Evolutionary conservation across 768 basidiomycete species (phyloP), one percentile per base, ranked within the genome.

Genomic region (Floccularia luteovirens): DNA sequence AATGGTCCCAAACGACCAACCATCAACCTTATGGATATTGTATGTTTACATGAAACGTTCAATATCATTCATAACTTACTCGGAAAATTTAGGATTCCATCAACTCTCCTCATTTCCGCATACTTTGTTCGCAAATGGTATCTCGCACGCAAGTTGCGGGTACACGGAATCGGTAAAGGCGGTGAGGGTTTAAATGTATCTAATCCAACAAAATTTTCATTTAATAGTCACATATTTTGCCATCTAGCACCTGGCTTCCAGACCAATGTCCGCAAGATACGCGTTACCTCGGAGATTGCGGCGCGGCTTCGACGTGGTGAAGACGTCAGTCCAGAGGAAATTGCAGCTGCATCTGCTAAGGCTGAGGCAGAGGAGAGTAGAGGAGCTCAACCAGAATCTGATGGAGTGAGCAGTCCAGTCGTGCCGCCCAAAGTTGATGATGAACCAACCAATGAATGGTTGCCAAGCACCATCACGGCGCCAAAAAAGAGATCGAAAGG

Each of bases 131-230:
- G 71, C 17, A 71, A 66, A 53, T 74, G 70, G 70, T 75, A 74
- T 43, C 59, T 71, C 4, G 65, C 66, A 12, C 59, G 72, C 31
- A 54, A 55, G 36, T 59, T 76, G 22, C 56, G 58, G 38, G 48
- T 72, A 4, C 59, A 77, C 45, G 74, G 74, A 5, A 75, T 75
- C 28, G 74, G 74, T n/a, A 73, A 71, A 54, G 74, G 74, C 38
- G 74, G 74, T 75, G 39, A 25, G 68, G 46, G 27, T 39, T 23
- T 4, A 16, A 17, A 27, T 19, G 16, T 27, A 24, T 24, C 20
- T 14, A 20, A 4, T 25, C 5, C 27, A 22, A 19, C 17, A 35
- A 31, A 5, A 31, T n/a, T 22, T 24, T 48, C 11, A 43, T 16
- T 37, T 39, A n/a, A 31, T 24, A 7, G n/a, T 12, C 12, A 23